Evolutionary conservation across 331 rosid genomes (phyloP).

Genomic region (Arachis monticola): DNA sequence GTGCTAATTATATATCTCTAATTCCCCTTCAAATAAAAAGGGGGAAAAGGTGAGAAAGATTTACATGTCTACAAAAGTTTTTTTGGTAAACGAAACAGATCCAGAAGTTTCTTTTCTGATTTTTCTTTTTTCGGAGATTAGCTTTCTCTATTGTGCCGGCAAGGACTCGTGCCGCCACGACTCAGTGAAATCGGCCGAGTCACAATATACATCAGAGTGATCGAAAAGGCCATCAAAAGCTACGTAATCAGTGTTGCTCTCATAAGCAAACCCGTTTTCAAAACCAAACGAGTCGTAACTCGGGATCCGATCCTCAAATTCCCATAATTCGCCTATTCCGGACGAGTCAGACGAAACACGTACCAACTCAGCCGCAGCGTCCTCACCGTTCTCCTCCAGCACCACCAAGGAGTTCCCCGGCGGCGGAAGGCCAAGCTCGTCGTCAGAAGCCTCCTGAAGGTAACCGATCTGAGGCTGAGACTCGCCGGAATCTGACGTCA

Average conservation of each 20-base stretch:
- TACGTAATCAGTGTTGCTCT: slow-evolving; percentile 47
- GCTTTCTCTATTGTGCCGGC: slow-evolving; percentile 60
- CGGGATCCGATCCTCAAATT: slow-evolving; percentile 64
- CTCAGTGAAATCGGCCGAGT: slow-evolving; percentile 56
- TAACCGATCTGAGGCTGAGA: slow-evolving; percentile 73
- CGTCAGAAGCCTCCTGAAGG: slow-evolving; percentile 79
- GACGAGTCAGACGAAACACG: slow-evolving; percentile 63
- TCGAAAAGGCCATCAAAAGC: slow-evolving; percentile 77
- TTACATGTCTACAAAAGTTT: slow-evolving; percentile 37
- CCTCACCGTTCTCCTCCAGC: slow-evolving; percentile 39
- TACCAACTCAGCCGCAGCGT: slow-evolving; percentile 48
- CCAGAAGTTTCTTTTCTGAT: not conserved
- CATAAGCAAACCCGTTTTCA: slow-evolving; percentile 41
- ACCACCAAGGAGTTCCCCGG: slow-evolving; percentile 36
- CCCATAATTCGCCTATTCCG: slow-evolving; percentile 73
- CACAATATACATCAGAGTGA: slow-evolving; percentile 68
- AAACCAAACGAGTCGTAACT: slow-evolving; percentile 70
- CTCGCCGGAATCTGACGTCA: slow-evolving; percentile 63
- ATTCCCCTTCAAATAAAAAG: slow-evolving; percentile 23
- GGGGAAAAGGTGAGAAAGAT: slow-evolving; percentile 8
- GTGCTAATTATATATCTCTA: slow-evolving; percentile 38
- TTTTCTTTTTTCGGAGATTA: not conserved
- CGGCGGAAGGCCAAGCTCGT: slow-evolving; percentile 82
- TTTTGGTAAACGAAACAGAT: not conserved
- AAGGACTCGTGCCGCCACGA: slow-evolving; percentile 69